These are phyloP conservation scores for Zygosaccharomyces sapae DNA, from an alignment of 1,139 yeast species.

Conservation along the genomic window DNA sequence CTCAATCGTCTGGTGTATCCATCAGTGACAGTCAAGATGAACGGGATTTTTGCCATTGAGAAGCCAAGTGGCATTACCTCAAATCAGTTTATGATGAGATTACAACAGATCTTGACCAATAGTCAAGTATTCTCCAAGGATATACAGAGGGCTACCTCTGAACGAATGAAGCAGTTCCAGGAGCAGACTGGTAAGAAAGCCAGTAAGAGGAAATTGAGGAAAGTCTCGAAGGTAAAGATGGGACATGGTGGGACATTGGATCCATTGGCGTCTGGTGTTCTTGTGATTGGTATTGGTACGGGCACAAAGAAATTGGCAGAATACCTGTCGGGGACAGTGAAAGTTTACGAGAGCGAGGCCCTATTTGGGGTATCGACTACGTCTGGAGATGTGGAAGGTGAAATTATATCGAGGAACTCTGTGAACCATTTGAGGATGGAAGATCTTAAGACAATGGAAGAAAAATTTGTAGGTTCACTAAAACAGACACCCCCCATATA, in stretches of 20 bases:
- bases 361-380: constrained; percentile 87
- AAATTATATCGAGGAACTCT: constrained; percentile 56
- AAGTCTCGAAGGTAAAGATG: constrained; percentile 66
- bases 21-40: constrained; percentile 43
- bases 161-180: constrained; percentile 46
- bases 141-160: constrained; percentile 46
- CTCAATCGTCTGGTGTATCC: neutral
- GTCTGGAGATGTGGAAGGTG: constrained; percentile 92
- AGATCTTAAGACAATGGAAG: constrained; percentile 47
- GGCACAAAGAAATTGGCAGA: constrained; percentile 81
- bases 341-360: constrained; percentile 80
- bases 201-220: constrained; percentile 44
- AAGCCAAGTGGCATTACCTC: constrained; percentile 86
- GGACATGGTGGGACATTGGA: constrained; percentile 99
- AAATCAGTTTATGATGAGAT: constrained; percentile 59
- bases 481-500: constrained; percentile 93
- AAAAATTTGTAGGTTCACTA: constrained; percentile 72
- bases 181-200: constrained; percentile 40
- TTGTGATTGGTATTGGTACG: constrained; percentile 82
- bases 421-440: constrained; percentile 57
- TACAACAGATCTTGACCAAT: constrained; percentile 60
- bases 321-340: constrained; percentile 66
- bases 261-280: constrained; percentile 89
- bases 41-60: constrained; percentile 89
- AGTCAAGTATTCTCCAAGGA: constrained; percentile 58